Conservation (phyloP, 202 grass and related monocot genomes). For the Eragrostis tef region DNA sequence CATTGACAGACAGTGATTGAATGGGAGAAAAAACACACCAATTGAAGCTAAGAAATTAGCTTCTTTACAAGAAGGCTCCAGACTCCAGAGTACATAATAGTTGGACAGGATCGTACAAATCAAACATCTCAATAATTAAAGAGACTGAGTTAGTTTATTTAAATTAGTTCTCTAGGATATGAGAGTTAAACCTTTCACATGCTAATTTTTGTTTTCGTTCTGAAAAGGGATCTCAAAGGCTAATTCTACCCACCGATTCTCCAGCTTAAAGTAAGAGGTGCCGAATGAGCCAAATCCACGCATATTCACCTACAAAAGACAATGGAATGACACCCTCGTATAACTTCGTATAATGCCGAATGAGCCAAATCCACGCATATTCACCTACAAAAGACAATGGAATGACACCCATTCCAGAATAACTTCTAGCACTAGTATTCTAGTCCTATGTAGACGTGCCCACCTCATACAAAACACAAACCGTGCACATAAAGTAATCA, state of each 20-base stretch:
- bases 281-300: constrained; percentile 26
- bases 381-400: constrained; percentile 36
- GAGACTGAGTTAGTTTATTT: constrained; percentile 7
- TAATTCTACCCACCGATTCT: constrained; percentile 12
- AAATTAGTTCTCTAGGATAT: constrained; percentile 31
- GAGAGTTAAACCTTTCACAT: constrained; percentile 24
- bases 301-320: constrained; percentile 39
- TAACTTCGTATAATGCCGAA: too few relatives aligned
- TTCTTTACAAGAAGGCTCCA: constrained; percentile 25
- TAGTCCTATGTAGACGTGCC: constrained; percentile 11
- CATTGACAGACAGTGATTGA: constrained; percentile 7
- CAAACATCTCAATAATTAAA: constrained; percentile 10
- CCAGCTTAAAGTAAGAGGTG: constrained; percentile 28
- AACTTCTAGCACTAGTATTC: constrained; percentile 19
- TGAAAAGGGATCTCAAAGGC: background rate
- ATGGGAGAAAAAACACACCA: background rate
- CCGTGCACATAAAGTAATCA: constrained; percentile 28
- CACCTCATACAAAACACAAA: constrained; percentile 32
- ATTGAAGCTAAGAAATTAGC: constrained; percentile 7
- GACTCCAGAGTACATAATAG: background rate
- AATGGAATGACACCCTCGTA: constrained; percentile 13
- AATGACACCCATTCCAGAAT: constrained; percentile 16
- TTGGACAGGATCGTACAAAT: background rate
- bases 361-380: constrained; percentile 30
- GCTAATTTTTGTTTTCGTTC: constrained; percentile 20